Evolutionary conservation across 768 basidiomycete species (phyloP).

Genomic region (Boletus tylopilopsis): DNA sequence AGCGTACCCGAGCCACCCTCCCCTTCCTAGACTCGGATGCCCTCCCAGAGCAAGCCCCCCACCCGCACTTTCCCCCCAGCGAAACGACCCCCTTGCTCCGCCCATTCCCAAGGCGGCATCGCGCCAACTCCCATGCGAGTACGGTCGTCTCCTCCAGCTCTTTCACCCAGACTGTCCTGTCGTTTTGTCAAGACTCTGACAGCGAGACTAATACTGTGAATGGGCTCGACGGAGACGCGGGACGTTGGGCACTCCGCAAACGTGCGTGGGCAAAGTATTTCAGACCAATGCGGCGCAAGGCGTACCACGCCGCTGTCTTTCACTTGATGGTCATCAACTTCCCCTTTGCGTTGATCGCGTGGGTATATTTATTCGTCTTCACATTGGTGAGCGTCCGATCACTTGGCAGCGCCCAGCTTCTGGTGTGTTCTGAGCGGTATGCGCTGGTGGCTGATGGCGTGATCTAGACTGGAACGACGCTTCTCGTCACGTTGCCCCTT

Average conservation of each 20-base stretch:
- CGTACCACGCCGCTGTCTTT: constrained; percentile 64
- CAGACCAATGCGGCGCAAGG: constrained; percentile 48
- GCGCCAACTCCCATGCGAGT: constrained; percentile 59
- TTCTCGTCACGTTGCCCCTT: constrained; percentile 74
- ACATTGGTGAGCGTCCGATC: constrained; percentile 59
- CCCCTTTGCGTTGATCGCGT: constrained; percentile 73
- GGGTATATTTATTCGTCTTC: constrained; percentile 75
- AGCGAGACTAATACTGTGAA: constrained; percentile 35
- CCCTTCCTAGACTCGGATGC: constrained; percentile 35
- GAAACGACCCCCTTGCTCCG: constrained; percentile 51
- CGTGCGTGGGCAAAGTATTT: constrained; percentile 57
- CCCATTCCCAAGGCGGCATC: constrained; percentile 36
- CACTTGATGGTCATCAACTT: constrained; percentile 76
- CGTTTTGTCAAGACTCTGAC: constrained; percentile 59
- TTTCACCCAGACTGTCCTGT: constrained; percentile 64
- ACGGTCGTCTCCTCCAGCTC: constrained; percentile 44
- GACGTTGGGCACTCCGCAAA: constrained; percentile 7
- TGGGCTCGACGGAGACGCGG: not conserved
- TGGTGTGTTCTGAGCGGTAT: not conserved
- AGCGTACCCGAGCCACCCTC: constrained; percentile 29
- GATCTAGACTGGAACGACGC: constrained; percentile 67
- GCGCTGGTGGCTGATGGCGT: constrained; percentile 15
- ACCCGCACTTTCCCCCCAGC: constrained; percentile 24
- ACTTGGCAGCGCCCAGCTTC: not conserved
- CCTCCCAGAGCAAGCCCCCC: constrained; percentile 30